Base-by-base conservation (phyloP, 352 stramenopile genomes). In the Phytopythium kandeliae region DNA sequence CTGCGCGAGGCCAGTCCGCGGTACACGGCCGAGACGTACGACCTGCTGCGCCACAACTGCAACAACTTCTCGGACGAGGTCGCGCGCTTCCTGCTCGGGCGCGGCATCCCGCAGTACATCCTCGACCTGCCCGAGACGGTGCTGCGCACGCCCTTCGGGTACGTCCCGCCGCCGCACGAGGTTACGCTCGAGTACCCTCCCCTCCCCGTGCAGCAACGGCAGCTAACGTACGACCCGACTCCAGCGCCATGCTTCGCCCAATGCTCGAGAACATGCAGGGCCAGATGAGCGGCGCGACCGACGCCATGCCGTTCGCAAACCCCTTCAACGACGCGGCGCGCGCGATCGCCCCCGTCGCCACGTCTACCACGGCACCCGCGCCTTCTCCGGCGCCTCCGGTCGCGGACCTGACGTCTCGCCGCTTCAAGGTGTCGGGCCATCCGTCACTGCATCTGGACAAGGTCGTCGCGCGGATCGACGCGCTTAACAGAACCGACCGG, bases 11-110 rank as follows among this genome's bases (percentile, higher is more conserved):
- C 89, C 50, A 85, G 66, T 36, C 59, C 79, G n/a, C 75, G 78
- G 24, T 98, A 95, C 65, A 96, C 85, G 21, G 72, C 71, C 10
- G 70, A 73, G 36, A 96, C 86, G 8, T 98, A 98, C 67, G 93
- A 98, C 60, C 72, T 99, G 45, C 80, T 99, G 38, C 63, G 73
- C 46, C 72, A 97, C 58, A 99, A 99, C 67, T 98, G 96, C 80
- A 99, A 99, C 75, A 98, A 98, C 63, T 99, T 98, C 60, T 91
- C 77, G 11, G 72, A 98, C 63, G 87, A 96, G 50, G 75, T 95
- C 16, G 73, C 90, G 36, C 80, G 69, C 40, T 96, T 98, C 52
- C 62, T 95, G 16, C 65, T 98, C 12, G 72, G 77, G 6, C 65
- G 58, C 11, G 81, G 90, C 34, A 97, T 99, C 47, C 95, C 95